Evolutionary conservation across 2,329 filamentous ascomycete species (phyloP).

Genomic region (Talaromyces sp.): DNA sequence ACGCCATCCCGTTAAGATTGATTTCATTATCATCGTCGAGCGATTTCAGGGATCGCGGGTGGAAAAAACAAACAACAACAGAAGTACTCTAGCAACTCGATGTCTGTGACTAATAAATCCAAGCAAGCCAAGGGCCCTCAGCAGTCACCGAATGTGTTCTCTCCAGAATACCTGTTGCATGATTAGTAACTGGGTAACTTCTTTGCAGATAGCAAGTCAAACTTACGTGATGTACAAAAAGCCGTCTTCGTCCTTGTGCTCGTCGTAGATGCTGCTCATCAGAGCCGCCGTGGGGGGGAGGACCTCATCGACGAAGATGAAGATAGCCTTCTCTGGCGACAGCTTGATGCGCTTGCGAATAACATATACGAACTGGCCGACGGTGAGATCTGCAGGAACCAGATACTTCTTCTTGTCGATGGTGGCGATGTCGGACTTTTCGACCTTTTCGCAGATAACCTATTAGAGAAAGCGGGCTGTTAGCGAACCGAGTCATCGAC

Average conservation of each 20-base stretch:
- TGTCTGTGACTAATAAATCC: not conserved
- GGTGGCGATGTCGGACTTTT: conserved; percentile 97
- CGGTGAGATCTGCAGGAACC: conserved; percentile 93
- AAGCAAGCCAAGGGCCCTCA: conserved; percentile 6
- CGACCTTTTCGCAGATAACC: conserved; percentile 99
- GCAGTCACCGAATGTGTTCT: conserved; percentile 85
- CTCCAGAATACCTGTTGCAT: conserved; percentile 72
- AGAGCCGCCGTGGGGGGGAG: conserved; percentile 92
- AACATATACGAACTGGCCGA: conserved; percentile 99
- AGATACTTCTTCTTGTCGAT: conserved; percentile 99
- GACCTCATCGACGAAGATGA: conserved; percentile 99
- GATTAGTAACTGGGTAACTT: conserved; percentile 16
- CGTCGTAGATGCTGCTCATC: conserved; percentile 99
- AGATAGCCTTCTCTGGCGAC: conserved; percentile 98
- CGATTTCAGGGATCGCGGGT: not conserved
- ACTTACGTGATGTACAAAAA: conserved; percentile 96
- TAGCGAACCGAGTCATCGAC: conserved; percentile 16
- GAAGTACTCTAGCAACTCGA: conserved; percentile 3
- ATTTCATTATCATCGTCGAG: conserved; percentile 1
- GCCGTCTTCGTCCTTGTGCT: conserved; percentile 86
- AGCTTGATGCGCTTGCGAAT: conserved; percentile 99
- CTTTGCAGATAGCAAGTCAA: not conserved
- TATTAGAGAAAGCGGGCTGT: conserved; percentile 34
- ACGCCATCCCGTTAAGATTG: not conserved
- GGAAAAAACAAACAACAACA: conserved; percentile 1